Evolutionary conservation across 2,329 filamentous ascomycete species (phyloP), one percentile per base, ranked within the genome.

Genomic region (Colletotrichum zoysiae): DNA sequence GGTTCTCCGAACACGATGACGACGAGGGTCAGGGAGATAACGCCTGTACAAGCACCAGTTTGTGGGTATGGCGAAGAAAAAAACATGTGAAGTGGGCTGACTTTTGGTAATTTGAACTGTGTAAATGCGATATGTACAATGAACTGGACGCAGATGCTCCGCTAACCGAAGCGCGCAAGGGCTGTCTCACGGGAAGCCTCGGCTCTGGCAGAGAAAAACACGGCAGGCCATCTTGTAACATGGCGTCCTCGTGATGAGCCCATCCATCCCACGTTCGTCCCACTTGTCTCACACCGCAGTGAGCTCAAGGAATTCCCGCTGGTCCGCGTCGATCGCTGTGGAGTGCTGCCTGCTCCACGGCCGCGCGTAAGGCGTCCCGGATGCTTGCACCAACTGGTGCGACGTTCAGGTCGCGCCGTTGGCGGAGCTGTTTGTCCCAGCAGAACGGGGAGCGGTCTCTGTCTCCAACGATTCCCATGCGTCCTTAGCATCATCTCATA

Each of bases 391-490:
- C 38, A 11, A 8, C 12, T 4, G 14, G 1, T 26, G 8, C 40
- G 12, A 16, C 12, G 12, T 58, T 58, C 2, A 1, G 14, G 14
- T 20, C 20, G 38, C 35, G 14, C 7, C 14, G 1, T 42, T 18
- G n/a, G 7, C 5, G n/a, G n/a, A 5, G 16, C 3, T 18, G 2
- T 11, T 9, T 5, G n/a, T 11, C 20, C 35, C 35, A 1, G 23
- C 35, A 3, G 23, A 7, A 6, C n/a, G 14, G 12, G 12, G 20
- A n/a, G 6, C 14, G 1, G 1, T 1, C 26, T 9, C 1, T 7
- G 35, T 38, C 7, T 11, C 35, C 35, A 6, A 5, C 11, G n/a
- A 26, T 5, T 8, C 35, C n/a, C 33, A 16, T 3, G 4, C 6
- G n/a, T 42, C 14, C 56, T 23, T 11, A 1, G n/a, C 35, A 26